phyloP scores from a whole-genome alignment of 1,284 basidiomycete genomes.

The Cutaneotrichosporon sp. region DNA sequence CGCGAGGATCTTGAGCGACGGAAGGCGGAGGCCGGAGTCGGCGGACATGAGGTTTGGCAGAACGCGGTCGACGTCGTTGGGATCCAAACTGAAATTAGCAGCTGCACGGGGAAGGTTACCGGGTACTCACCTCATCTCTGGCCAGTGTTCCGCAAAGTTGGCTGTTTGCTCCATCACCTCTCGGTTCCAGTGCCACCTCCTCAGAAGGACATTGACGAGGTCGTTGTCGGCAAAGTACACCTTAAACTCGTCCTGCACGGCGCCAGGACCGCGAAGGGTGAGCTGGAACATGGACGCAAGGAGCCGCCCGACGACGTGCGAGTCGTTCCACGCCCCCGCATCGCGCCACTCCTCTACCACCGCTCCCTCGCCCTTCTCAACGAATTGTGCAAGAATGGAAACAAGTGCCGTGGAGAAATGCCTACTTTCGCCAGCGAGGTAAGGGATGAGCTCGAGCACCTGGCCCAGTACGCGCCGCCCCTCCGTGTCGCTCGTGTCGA shows the following conservation, averaged over 20 bases:
- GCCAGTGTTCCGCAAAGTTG: conserved; percentile 49
- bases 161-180: conserved; percentile 57
- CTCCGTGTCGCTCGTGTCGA: conserved; percentile 1
- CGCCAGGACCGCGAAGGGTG: conserved; percentile 47
- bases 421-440: conserved; percentile 25
- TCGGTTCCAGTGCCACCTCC: conserved; percentile 59
- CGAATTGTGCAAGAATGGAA: conserved; percentile 11
- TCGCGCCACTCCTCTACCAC: conserved; percentile 19
- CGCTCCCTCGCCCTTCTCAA: conserved; percentile 1
- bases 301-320: conserved; percentile 27
- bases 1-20: conserved; percentile 45
- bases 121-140: conserved; percentile 31
- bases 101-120: not conserved
- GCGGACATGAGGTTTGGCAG: conserved; percentile 49
- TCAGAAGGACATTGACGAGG: conserved; percentile 51
- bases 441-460: conserved; percentile 30
- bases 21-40: conserved; percentile 46
- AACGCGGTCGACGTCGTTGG: conserved; percentile 26
- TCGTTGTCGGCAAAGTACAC: conserved; percentile 31
- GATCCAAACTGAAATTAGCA: conserved; percentile 8
- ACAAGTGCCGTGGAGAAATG: conserved; percentile 23
- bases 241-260: conserved; percentile 21
- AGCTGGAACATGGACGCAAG: conserved; percentile 21
- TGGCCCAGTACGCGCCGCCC: conserved; percentile 31
- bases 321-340: conserved; percentile 35